Base-by-base conservation (phyloP, 2,329 filamentous ascomycete species). In the Colletotrichum liaoningense region DNA sequence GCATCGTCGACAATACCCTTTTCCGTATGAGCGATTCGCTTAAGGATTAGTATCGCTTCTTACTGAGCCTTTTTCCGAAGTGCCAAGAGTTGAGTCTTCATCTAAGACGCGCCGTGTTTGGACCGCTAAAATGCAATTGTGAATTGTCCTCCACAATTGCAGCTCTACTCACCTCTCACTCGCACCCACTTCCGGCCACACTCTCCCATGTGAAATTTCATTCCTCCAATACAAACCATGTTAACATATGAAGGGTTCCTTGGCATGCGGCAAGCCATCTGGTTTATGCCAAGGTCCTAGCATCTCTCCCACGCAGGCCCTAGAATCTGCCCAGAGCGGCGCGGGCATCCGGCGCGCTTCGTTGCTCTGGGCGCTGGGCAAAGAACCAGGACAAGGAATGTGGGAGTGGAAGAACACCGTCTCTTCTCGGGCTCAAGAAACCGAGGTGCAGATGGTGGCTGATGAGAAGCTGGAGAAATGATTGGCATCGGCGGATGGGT, bases 371-470 rank as follows among this genome's bases (percentile, higher is more conserved):
- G 35, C 38, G 22, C 16, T 30, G 16, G 30, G 14, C 46, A 38
- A 30, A 46, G 26, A 16, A 12, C 24, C 42, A 52, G 52, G 66
- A 9, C 54, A 52, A 52, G 66, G 14, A 35, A 19, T 49, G 59
- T 56, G 55, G 35, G 49, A 26, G 7, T 33, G 9, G 35, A 38
- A 33, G 49, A 57, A 49, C 2, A 24, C 19, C 26, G 12, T 33
- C 19, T 12, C 26, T n/a, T 7, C 30, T 71, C 49, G 67, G 67
- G 4, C 11, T 26, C 38, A 24, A 8, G 8, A 35, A 22, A 56
- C 71, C 71, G 67, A 71, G 22, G 12, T 73, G 71, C 67, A 73
- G 55, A 4, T 8, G 22, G 22, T 66, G 67, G 55, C 62, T 66
- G 26, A 54, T 19, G 49, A 28, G 52, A n/a, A 30, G 35, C 24